A percentile compares a stretch with the other conserved stretches of the same genome.
These are phyloP conservation scores for Solanum paucissectum DNA, from an alignment of 257 asterid species.

Conservation along the genomic window DNA sequence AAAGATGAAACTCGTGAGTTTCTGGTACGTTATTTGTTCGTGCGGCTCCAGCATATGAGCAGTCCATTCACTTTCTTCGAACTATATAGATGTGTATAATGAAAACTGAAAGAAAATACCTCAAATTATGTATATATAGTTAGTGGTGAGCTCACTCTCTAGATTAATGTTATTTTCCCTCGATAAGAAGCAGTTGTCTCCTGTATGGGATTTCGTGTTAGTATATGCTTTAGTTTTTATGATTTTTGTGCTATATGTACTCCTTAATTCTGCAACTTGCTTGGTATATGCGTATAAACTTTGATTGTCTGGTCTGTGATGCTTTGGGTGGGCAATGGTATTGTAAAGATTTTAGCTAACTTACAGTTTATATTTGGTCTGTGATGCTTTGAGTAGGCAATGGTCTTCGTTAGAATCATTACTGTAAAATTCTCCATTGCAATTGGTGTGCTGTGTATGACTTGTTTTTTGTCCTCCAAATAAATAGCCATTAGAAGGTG, in stretches of 20 bases:
- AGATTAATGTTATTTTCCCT: background rate
- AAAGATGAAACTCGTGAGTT: conserved; percentile 42
- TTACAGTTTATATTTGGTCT: too few species aligned
- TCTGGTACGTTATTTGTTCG: conserved; percentile 25
- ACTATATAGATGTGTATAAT: background rate
- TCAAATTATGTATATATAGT: background rate
- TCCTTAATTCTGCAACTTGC: background rate
- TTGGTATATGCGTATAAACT: background rate
- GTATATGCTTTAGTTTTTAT: background rate
- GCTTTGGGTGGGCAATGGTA: background rate
- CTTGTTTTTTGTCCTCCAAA: background rate
- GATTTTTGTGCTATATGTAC: background rate
- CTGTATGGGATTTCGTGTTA: background rate
- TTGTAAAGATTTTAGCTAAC: too few species aligned
- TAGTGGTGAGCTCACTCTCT: background rate
- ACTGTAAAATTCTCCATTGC: background rate
- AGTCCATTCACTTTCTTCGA: background rate
- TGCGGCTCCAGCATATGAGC: background rate
- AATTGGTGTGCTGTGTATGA: background rate
- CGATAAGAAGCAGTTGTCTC: background rate
- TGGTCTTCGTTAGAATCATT: background rate
- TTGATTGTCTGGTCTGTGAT: background rate
- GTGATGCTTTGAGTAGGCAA: background rate
- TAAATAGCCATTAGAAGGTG: conserved; percentile 67
- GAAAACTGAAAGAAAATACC: background rate